Evolutionary conservation across 176 grass and related monocot genomes (phyloP).

Genomic region (Guadua angustifolia): DNA sequence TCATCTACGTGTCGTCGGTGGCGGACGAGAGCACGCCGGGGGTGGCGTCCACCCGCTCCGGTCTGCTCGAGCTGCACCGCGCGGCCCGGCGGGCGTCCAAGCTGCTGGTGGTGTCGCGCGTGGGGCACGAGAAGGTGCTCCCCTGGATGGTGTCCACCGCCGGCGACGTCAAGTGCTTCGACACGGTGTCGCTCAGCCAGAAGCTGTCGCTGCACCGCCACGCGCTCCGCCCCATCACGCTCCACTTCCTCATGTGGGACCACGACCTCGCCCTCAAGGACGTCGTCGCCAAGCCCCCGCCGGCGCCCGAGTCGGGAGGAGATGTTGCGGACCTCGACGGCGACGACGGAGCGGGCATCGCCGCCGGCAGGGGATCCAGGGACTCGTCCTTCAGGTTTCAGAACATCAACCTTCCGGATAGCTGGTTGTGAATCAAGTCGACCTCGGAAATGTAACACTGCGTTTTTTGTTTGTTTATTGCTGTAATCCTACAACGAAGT

Average conservation of each 20-base stretch:
- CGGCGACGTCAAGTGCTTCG: conserved; percentile 84
- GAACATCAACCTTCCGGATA: conserved; percentile 79
- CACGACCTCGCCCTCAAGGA: not conserved
- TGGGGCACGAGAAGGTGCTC: conserved; percentile 79
- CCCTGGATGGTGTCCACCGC: conserved; percentile 79
- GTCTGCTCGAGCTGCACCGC: conserved; percentile 68
- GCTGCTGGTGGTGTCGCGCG: conserved; percentile 78
- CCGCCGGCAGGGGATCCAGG: conserved; percentile 31
- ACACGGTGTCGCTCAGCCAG: conserved; percentile 97
- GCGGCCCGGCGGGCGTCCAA: conserved; percentile 55
- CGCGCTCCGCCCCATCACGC: conserved; percentile 76
- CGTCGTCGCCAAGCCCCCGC: conserved; percentile 28
- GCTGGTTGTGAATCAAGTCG: conserved; percentile 62
- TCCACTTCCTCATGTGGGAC: conserved; percentile 89
- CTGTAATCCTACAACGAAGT: no score
- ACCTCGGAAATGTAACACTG: not conserved
- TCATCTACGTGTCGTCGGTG: conserved; percentile 90
- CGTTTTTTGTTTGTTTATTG: not conserved
- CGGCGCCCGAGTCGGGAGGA: not conserved
- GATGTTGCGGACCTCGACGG: not conserved
- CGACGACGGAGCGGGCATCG: conserved; percentile 42
- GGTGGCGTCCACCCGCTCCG: conserved; percentile 67
- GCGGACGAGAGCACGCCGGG: conserved; percentile 68
- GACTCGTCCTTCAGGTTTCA: conserved; percentile 79
- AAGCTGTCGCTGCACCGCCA: conserved; percentile 94